Base-by-base conservation (phyloP, 1,139 yeast species). In the Cylindricascospora bacillispora region DNA sequence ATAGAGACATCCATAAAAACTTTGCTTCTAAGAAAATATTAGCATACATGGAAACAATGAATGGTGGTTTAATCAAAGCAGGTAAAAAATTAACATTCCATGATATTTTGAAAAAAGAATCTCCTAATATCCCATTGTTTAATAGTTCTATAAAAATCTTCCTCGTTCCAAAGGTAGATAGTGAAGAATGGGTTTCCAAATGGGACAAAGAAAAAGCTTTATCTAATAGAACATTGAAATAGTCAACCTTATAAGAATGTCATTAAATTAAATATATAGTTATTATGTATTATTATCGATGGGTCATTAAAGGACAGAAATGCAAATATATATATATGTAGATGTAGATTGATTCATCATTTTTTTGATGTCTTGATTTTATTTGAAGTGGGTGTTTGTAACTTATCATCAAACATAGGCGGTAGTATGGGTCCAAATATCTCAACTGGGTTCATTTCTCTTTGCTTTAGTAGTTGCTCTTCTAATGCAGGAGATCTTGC, bases 41-140 rank as follows among this genome's bases (percentile, higher is more conserved):
- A 33, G 77, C 79, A 13, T 86, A 65, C 51, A 74, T 82, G 72
- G 95, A 83, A 53, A 83, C 95, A 0, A 65, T 59, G 25, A 49
- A 73, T 3, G 95, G 95, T 24, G 97, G 97, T 0, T 62, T 89
- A 36, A 74, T 86, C 24, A 83, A 82, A 54, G 72, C 81, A 2
- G 95, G 95, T 24, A 80, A 77, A 52, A 82, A 80, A 43, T 69
- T 75, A 15, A 62, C 81, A 1, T 54, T 86, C 16, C 70, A 71
- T 40, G 67, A 70, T 35, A 78, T 78, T 0, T 61, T 85, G 38
- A 67, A 72, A 58, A 66, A 72, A 33, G 71, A 68, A 25, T 56
- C 59, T 7, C 82, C 93, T 6, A 65, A 63, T 24, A 72, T 82
- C 5, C 95, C 95, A 2, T 56, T 86, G 25, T 74, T 86, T 38